A percentile compares a stretch with the other conserved stretches of the same genome.
Evolutionary conservation across 2,329 filamentous ascomycete species (phyloP).

Genomic region (Helminthosporium solani): DNA sequence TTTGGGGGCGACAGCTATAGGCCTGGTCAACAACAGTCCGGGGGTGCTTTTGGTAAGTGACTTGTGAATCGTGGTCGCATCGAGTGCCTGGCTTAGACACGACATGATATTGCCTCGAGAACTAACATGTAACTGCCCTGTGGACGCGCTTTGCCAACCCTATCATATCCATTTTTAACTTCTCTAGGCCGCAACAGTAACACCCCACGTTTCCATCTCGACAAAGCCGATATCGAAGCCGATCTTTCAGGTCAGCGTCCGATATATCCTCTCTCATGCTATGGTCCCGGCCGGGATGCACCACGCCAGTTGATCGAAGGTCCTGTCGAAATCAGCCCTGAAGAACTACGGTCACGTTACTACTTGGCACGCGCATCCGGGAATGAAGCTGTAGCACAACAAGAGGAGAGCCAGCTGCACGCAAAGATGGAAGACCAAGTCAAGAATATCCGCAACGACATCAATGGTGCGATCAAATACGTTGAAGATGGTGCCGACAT

Average conservation of each 20-base stretch:
- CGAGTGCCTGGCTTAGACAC: too few relatives aligned
- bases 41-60: constrained; percentile 46
- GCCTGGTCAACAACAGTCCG: constrained; percentile 27
- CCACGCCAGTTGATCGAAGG: constrained; percentile 85
- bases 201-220: constrained; percentile 27
- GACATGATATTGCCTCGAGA: too few relatives aligned
- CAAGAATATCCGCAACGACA: constrained; percentile 65
- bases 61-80: too few relatives aligned
- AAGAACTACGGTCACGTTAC: constrained; percentile 76
- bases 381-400: constrained; percentile 57
- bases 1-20: constrained; percentile 42
- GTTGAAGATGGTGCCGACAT: constrained; percentile 38
- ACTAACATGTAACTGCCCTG: too few relatives aligned
- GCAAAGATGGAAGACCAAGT: constrained; percentile 68
- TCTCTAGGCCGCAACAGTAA: constrained; percentile 20
- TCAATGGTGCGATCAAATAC: constrained; percentile 62
- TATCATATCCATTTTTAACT: constrained; percentile 2
- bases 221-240: constrained; percentile 32
- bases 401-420: constrained; percentile 62
- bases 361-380: constrained; percentile 66
- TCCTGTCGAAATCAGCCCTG: constrained; percentile 79
- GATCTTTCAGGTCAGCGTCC: constrained; percentile 74
- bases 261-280: constrained; percentile 82
- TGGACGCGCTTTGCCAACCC: neutral
- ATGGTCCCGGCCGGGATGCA: constrained; percentile 73